phyloP scores from a whole-genome alignment of 2,329 filamentous ascomycete species.

The Aspergillus hiratsukae region DNA sequence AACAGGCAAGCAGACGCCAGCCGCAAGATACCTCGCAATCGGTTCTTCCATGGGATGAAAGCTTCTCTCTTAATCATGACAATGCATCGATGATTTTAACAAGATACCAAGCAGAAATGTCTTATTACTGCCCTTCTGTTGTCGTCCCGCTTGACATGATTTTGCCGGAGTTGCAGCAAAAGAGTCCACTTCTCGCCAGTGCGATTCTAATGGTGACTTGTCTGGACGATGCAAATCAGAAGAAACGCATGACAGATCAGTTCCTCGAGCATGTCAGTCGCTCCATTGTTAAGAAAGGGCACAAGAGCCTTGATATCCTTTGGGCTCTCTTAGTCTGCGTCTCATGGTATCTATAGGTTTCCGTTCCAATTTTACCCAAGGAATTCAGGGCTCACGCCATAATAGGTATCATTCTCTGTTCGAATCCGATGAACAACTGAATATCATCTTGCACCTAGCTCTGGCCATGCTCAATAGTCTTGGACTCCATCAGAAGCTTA shows the following conservation, averaged over 20 bases:
- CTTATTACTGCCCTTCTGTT: slow-evolving; percentile 24
- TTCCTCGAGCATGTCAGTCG: slow-evolving; percentile 36
- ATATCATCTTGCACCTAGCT: slow-evolving; percentile 49
- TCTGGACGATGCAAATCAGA: slow-evolving; percentile 6
- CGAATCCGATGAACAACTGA: slow-evolving; percentile 40
- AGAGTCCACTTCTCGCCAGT: slow-evolving; percentile 21
- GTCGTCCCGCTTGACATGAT: slow-evolving; percentile 13
- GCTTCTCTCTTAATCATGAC: slow-evolving; percentile 1
- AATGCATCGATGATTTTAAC: slow-evolving; percentile 14
- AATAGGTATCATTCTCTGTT: slow-evolving; percentile 4
- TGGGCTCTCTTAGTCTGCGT: slow-evolving; percentile 46
- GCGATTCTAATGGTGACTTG: slow-evolving; percentile 18
- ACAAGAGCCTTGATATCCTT: slow-evolving; percentile 42
- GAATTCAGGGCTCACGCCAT: not conserved
- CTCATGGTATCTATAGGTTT: slow-evolving; percentile 39
- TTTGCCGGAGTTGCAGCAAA: slow-evolving; percentile 12
- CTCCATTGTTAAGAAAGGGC: slow-evolving; percentile 40
- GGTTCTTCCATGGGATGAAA: slow-evolving; percentile 1
- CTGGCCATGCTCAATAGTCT: slow-evolving; percentile 44
- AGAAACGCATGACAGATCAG: slow-evolving; percentile 9
- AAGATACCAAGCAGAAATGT: slow-evolving; percentile 10
- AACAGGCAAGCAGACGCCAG: not conserved
- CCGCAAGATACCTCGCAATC: slow-evolving; percentile 10
- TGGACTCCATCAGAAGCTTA: slow-evolving; percentile 25
- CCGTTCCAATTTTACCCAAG: not conserved